phyloP scores from a whole-genome alignment of 345 rosid species.

The Eutrema heterophyllum region DNA sequence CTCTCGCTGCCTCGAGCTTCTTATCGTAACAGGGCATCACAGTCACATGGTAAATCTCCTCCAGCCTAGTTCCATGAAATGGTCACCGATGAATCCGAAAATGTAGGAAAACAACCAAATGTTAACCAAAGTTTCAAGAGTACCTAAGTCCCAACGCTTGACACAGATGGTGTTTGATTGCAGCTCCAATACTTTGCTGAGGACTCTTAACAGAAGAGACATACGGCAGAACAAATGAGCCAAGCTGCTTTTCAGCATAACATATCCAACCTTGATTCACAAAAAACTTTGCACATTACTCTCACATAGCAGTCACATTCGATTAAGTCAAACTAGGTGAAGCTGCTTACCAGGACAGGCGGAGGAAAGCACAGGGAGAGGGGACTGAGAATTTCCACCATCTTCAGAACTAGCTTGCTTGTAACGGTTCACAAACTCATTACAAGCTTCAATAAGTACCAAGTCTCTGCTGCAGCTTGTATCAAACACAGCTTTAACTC shows the following conservation, averaged over 20 bases:
- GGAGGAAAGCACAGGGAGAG: slow-evolving; percentile 80
- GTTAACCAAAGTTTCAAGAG: slow-evolving; percentile 2
- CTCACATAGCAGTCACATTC: background rate
- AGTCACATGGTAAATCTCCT: slow-evolving; percentile 83
- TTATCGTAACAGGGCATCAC: slow-evolving; percentile 99
- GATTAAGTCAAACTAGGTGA: background rate
- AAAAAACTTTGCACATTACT: background rate
- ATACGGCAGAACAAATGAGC: slow-evolving; percentile 77
- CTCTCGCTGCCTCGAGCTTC: slow-evolving; percentile 94
- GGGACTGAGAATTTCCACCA: slow-evolving; percentile 33
- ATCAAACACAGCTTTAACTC: slow-evolving; percentile 85
- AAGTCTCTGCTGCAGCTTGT: slow-evolving; percentile 80
- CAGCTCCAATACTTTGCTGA: slow-evolving; percentile 85
- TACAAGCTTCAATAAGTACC: slow-evolving; percentile 76
- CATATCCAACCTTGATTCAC: slow-evolving; percentile 87
- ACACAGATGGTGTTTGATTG: slow-evolving; percentile 62
- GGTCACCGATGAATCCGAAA: background rate
- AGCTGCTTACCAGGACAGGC: slow-evolving; percentile 79
- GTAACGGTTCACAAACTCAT: slow-evolving; percentile 72
- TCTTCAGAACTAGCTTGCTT: slow-evolving; percentile 41
- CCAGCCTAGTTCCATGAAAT: slow-evolving; percentile 45
- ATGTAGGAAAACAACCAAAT: background rate
- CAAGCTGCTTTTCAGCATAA: slow-evolving; percentile 92
- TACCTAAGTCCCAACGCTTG: slow-evolving; percentile 75
- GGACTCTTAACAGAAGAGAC: slow-evolving; percentile 95